Conservation (phyloP, 306 rosid genomes). For the Vigna nakashimae region DNA sequence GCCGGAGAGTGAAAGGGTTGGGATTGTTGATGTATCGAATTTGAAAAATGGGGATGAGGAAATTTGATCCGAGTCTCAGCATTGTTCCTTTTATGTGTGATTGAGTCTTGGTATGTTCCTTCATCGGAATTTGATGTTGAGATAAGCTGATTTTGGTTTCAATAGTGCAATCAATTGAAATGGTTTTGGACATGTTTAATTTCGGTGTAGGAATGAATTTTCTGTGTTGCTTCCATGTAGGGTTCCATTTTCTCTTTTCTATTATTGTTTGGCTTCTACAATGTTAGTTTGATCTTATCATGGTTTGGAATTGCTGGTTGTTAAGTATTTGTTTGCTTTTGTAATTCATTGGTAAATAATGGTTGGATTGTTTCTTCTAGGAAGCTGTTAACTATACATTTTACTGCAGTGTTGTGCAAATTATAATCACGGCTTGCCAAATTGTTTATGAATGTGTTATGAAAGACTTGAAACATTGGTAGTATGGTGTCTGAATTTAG, state of each 20-base stretch:
- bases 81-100: conserved; percentile 9
- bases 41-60: conserved; percentile 35
- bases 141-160: neutral
- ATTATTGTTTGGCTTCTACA: neutral
- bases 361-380: neutral
- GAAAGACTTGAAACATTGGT: no score
- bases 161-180: neutral
- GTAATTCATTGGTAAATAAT: neutral
- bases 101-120: conserved; percentile 16
- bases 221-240: neutral
- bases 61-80: conserved; percentile 40
- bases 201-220: conserved; percentile 2
- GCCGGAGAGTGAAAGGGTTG: conserved; percentile 73
- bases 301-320: neutral
- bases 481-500: neutral
- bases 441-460: neutral
- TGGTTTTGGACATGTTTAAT: conserved; percentile 23
- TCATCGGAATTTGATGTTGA: conserved; percentile 15
- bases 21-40: conserved; percentile 48
- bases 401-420: neutral
- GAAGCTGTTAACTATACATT: neutral
- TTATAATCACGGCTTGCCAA: neutral
- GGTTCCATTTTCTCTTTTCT: neutral
- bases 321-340: neutral
- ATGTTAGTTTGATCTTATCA: neutral